Evolutionary conservation across 306 rosid species (phyloP), one percentile per base, ranked within the genome.

Genomic region (Acacia crassicarpa): DNA sequence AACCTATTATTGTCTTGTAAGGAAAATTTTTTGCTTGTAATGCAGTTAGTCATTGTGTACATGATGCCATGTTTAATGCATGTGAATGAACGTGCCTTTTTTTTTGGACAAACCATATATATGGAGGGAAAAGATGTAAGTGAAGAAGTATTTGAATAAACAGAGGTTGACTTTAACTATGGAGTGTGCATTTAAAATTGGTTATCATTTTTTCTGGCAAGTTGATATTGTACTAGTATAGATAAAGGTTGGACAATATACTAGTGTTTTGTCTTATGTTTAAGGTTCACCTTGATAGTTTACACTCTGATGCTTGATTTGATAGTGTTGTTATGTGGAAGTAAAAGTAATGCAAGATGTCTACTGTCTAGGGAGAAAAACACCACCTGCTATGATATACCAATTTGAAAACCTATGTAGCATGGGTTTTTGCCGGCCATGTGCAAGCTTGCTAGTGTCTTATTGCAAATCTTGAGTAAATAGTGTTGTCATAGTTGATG

Each of bases 11-110:
- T 80, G 13, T 70, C 67, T 33, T 46, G 69, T 86, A 19, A 12
- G 66, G 74, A 79, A 76, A 8, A 66, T 32, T 32, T 32, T 30
- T 80, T 63, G 25, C 77, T 76, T 81, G 51, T 27, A 27, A 53
- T 15, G 43, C 23, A 65, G 61, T 63, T 13, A 4, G 32, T 67
- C 30, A 27, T 61, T 67, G 58, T 72, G 14, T 80, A 22, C 44
- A 76, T 79, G 69, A 66, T 68, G 78, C n/a, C 71, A 27, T 71
- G 59, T 53, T 19, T 5, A 17, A 22, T 59, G 35, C 35, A 61
- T 4, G 35, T 12, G 17, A 10, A 58, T 61, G 35, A 12, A 8
- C 14, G 4, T 61, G 35, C 35, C 25, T 4, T 61, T 61, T 61
- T 2, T 56, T n/a, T 19, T 27, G 0, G 10, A 59, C 8, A 12